Evolutionary conservation across 2,329 filamentous ascomycete genomes (phyloP).

Genomic region (Exophiala calicioides): DNA sequence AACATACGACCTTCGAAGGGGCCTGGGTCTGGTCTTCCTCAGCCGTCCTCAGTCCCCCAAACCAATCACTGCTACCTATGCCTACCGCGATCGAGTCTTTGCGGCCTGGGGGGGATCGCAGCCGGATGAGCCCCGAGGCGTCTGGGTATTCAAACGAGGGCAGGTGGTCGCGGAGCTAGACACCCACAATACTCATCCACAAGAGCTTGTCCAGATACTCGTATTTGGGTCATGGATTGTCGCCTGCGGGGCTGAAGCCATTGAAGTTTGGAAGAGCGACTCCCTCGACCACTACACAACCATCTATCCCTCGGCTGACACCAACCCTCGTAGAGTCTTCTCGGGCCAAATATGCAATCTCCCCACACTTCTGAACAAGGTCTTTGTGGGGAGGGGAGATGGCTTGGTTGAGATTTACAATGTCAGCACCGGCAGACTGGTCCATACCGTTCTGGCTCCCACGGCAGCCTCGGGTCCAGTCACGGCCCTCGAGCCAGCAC

Average conservation of each 20-base stretch:
- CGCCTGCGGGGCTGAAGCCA: conserved; percentile 69
- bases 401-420: conserved; percentile 98
- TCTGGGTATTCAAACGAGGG: conserved; percentile 92
- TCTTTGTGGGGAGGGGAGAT: conserved; percentile 83
- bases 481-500: conserved; percentile 81
- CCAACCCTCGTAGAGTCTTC: conserved; percentile 65
- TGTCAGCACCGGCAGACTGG: conserved; percentile 82
- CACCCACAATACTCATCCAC: conserved; percentile 60
- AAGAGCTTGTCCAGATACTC: conserved; percentile 73
- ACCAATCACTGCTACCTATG: conserved; percentile 79
- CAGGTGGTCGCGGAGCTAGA: conserved; percentile 78
- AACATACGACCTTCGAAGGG: conserved; percentile 90
- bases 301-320: conserved; percentile 58
- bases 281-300: conserved; percentile 90
- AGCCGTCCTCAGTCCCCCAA: conserved; percentile 85
- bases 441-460: conserved; percentile 84
- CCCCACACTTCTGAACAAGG: conserved; percentile 95
- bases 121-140: conserved; percentile 59
- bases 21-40: conserved; percentile 89
- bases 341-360: conserved; percentile 80
- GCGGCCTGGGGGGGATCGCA: conserved; percentile 79
- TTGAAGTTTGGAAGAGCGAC: conserved; percentile 86
- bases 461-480: conserved; percentile 72
- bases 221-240: conserved; percentile 92
- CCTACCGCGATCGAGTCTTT: conserved; percentile 84